Percentiles rank a stretch among this genome's conserved stretches.
These are phyloP conservation scores for Circinella minor DNA, from an alignment of 371 early-diverging fungal genomes.

Conservation along the genomic window DNA sequence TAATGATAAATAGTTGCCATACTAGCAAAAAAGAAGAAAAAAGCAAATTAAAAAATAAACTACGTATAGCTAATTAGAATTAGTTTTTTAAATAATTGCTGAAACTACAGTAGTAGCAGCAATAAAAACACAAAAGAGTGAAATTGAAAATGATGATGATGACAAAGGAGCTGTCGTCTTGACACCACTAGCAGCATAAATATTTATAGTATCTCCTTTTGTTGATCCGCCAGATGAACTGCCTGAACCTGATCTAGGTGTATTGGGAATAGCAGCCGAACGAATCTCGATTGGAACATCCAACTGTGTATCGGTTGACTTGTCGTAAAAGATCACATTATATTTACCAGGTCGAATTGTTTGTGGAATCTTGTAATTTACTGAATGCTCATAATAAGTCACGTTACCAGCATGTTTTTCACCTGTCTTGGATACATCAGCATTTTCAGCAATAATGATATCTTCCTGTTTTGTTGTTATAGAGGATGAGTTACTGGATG, in stretches of 20 bases:
- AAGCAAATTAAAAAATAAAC: background rate
- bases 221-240: conserved; percentile 2
- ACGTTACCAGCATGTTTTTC: conserved; percentile 32
- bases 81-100: background rate
- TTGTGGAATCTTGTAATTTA: conserved; percentile 47
- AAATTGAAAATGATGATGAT: background rate
- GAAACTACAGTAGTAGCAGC: background rate
- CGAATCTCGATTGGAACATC: conserved; percentile 47
- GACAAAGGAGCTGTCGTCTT: background rate
- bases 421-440: conserved; percentile 40
- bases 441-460: conserved; percentile 29
- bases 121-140: background rate
- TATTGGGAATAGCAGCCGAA: conserved; percentile 32
- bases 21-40: background rate
- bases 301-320: conserved; percentile 34
- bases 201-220: conserved; percentile 1
- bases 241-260: conserved; percentile 4
- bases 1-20: no score
- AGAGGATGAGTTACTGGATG: background rate
- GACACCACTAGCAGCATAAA: conserved; percentile 4
- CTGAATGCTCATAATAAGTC: conserved; percentile 47
- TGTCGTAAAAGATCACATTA: conserved; percentile 46
- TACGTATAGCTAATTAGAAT: background rate
- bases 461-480: conserved; percentile 8
- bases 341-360: conserved; percentile 42